Evolutionary conservation across 169 alveolate species (phyloP).

Genomic region (Blepharisma undulans): DNA sequence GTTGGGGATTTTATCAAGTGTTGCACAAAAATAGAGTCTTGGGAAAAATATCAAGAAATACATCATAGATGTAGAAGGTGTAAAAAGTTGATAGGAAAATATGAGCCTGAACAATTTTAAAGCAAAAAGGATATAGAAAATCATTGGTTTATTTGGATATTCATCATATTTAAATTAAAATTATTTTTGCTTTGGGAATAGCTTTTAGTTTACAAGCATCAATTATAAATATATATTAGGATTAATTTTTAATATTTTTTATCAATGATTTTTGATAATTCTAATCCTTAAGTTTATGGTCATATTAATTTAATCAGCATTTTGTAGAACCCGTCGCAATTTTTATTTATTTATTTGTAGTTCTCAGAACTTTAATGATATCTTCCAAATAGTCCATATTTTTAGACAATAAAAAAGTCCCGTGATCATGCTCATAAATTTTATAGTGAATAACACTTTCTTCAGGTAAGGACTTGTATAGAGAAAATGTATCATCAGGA

Average conservation of each 20-base stretch:
- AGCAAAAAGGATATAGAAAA: background rate
- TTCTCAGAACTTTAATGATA: background rate
- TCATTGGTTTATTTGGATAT: background rate
- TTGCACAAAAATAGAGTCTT: background rate
- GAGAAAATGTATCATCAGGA: background rate
- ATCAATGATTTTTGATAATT: too few relatives aligned
- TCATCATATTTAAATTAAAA: too few relatives aligned
- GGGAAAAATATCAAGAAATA: conserved; percentile 20
- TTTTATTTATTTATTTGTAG: too few relatives aligned
- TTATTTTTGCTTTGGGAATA: background rate
- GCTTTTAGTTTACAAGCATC: too few relatives aligned
- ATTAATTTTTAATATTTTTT: too few relatives aligned
- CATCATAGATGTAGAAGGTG: conserved; percentile 20
- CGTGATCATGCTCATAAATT: conserved; percentile 10
- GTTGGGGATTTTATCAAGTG: background rate
- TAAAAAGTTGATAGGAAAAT: background rate
- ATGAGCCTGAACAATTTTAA: background rate
- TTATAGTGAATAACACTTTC: background rate
- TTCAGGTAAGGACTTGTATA: background rate
- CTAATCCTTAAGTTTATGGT: too few relatives aligned
- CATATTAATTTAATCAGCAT: too few relatives aligned
- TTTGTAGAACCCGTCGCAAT: too few relatives aligned
- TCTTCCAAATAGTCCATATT: background rate
- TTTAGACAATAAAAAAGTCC: conserved; percentile 11
- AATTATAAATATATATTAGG: too few relatives aligned